A percentile compares a stretch with the other conserved stretches of the same genome.
phyloP scores from a whole-genome alignment of 2,329 filamentous ascomycete genomes.

The Aspergillus melleus region DNA sequence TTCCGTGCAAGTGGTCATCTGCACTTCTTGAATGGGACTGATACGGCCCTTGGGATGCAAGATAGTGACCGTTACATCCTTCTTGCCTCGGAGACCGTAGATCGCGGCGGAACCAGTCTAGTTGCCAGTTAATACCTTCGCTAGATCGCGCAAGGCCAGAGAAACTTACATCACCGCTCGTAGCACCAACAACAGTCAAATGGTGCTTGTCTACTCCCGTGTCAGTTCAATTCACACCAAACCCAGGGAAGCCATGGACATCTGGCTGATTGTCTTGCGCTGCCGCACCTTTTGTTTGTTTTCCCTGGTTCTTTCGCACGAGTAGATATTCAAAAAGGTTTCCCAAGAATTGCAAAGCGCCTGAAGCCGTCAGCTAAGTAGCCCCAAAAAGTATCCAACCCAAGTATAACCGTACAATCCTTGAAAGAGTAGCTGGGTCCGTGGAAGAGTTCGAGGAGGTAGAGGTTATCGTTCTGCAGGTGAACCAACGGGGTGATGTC shows the following conservation, averaged over 20 bases:
- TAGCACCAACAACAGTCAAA: slow-evolving; percentile 82
- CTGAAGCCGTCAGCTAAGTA: slow-evolving; percentile 30
- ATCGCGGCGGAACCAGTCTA: slow-evolving; percentile 88
- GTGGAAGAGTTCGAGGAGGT: slow-evolving; percentile 93
- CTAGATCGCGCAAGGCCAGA: background rate
- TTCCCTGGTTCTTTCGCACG: slow-evolving; percentile 45
- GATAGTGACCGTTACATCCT: slow-evolving; percentile 95
- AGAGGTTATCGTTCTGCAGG: slow-evolving; percentile 70
- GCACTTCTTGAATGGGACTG: slow-evolving; percentile 87
- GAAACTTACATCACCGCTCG: slow-evolving; percentile 62
- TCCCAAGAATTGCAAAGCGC: slow-evolving; percentile 90
- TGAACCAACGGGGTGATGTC: slow-evolving; percentile 78
- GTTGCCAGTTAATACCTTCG: background rate
- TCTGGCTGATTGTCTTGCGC: background rate
- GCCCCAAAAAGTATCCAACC: background rate
- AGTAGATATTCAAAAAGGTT: slow-evolving; percentile 69
- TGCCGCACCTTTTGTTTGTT: slow-evolving; percentile 33
- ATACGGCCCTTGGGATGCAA: slow-evolving; percentile 89
- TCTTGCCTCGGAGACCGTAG: slow-evolving; percentile 90
- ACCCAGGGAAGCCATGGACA: background rate
- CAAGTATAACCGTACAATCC: slow-evolving; percentile 49
- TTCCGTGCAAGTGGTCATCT: slow-evolving; percentile 95
- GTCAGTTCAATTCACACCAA: background rate
- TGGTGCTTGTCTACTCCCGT: slow-evolving; percentile 63
- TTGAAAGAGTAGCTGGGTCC: slow-evolving; percentile 96